Evolutionary conservation across 73 alveolate species (phyloP).

Genomic region (Paramecium octaurelia): DNA sequence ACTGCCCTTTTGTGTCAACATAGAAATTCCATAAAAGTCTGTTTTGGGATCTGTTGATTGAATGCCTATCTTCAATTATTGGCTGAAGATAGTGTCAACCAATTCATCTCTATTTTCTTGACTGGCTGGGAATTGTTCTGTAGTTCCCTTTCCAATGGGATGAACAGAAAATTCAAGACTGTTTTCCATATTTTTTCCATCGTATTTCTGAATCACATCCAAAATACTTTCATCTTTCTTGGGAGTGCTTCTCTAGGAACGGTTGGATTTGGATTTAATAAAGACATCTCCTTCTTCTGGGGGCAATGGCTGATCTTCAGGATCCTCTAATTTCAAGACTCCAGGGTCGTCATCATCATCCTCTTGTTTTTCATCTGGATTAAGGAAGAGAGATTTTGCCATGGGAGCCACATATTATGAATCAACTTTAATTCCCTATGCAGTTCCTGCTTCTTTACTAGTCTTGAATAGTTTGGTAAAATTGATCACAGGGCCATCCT

Average conservation of each 20-base stretch:
- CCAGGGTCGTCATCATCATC: slow-evolving; percentile 27
- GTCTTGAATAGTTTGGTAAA: slow-evolving; percentile 3
- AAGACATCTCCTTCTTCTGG: slow-evolving; percentile 36
- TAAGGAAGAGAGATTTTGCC: background rate
- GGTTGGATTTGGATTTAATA: background rate
- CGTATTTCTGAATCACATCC: background rate
- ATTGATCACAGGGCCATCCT: slow-evolving; percentile 20
- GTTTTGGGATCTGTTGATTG: background rate
- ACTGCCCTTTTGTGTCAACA: background rate
- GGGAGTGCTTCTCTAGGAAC: background rate
- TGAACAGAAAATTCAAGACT: background rate
- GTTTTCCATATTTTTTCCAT: background rate
- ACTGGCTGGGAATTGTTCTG: slow-evolving; percentile 23
- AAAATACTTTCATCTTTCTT: background rate
- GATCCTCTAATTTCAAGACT: background rate
- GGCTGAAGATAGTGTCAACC: background rate
- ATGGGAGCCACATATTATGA: background rate
- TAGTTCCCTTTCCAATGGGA: slow-evolving; percentile 10
- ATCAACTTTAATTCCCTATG: background rate
- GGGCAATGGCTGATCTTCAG: background rate
- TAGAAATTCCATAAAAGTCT: slow-evolving; percentile 37
- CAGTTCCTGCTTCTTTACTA: background rate
- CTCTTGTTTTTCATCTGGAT: background rate
- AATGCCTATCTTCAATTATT: background rate
- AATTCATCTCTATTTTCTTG: background rate